These are phyloP conservation scores for Aphanomyces euteiches DNA, from an alignment of 352 stramenopile species.

Conservation along the genomic window DNA sequence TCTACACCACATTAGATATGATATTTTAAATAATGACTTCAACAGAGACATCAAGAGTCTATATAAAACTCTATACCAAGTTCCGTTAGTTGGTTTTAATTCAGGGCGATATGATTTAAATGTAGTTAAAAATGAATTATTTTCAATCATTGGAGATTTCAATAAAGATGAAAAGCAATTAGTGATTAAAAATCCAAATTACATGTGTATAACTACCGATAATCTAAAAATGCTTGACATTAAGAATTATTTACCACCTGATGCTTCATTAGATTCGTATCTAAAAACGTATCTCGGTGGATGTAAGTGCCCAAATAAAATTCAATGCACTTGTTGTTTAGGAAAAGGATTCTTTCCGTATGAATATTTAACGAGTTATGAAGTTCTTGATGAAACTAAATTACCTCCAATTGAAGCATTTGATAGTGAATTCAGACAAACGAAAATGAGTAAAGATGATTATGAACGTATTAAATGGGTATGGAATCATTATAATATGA, in stretches of 20 bases:
- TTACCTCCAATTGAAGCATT: slow-evolving; percentile 18
- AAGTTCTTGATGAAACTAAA: background rate
- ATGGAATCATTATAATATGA: slow-evolving; percentile 40
- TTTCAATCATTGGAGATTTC: background rate
- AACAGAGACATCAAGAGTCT: too few relatives aligned
- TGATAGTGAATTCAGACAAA: slow-evolving; percentile 1
- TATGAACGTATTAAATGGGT: slow-evolving; percentile 38
- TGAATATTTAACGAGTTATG: slow-evolving; percentile 1
- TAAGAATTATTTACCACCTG: background rate
- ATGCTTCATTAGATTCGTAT: background rate
- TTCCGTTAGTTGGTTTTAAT: background rate
- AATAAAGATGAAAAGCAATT: background rate
- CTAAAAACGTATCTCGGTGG: background rate
- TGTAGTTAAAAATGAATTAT: slow-evolving; percentile 7
- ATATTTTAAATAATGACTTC: too few relatives aligned
- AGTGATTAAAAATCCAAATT: background rate
- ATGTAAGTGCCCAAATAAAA: slow-evolving; percentile 1
- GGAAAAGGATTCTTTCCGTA: slow-evolving; percentile 7
- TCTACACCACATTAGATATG: too few relatives aligned
- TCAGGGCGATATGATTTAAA: slow-evolving; percentile 1
- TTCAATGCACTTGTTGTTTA: slow-evolving; percentile 4
- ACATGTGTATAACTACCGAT: background rate
- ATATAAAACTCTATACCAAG: too few relatives aligned
- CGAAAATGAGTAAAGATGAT: slow-evolving; percentile 31
- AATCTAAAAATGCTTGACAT: background rate